These are phyloP conservation scores for Cordyceps militaris DNA, from an alignment of 2,329 filamentous ascomycete species.

Conservation along the genomic window DNA sequence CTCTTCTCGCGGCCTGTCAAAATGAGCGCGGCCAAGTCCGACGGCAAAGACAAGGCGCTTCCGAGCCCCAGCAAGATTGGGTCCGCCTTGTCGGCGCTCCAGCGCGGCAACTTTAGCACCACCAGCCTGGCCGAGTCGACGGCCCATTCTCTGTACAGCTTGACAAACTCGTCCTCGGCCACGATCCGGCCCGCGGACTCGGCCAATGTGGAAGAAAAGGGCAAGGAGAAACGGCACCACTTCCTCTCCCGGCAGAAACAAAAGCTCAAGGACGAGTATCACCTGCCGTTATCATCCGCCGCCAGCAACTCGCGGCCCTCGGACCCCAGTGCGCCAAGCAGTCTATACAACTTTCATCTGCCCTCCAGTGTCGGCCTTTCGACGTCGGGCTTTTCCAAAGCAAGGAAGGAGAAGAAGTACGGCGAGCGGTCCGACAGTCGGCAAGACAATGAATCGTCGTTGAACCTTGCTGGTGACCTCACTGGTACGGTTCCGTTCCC, in stretches of 20 bases:
- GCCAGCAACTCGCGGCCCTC: conserved; percentile 70
- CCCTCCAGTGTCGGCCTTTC: conserved; percentile 64
- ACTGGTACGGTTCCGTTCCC: conserved; percentile 46
- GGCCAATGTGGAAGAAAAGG: conserved; percentile 41
- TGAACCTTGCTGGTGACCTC: conserved; percentile 40
- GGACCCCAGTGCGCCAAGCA: conserved; percentile 67
- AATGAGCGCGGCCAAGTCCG: conserved; percentile 59
- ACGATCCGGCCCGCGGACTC: conserved; percentile 61
- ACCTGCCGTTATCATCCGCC: conserved; percentile 66
- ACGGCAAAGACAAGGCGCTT: conserved; percentile 57
- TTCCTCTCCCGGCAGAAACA: conserved; percentile 74
- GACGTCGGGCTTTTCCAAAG: conserved; percentile 65
- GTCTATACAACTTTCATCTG: conserved; percentile 70
- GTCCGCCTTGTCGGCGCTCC: conserved; percentile 58
- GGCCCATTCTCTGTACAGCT: conserved; percentile 59
- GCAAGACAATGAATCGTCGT: conserved; percentile 45
- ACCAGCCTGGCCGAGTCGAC: conserved; percentile 60
- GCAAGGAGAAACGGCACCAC: conserved; percentile 66
- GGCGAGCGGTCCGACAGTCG: conserved; percentile 54
- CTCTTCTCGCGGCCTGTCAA: conserved; percentile 73
- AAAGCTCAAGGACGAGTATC: conserved; percentile 68
- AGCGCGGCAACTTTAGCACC: conserved; percentile 62
- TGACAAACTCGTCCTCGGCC: conserved; percentile 69
- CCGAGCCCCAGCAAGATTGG: conserved; percentile 68
- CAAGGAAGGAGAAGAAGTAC: conserved; percentile 79